Conservation (phyloP, 116 monocot species). For the Zostera marina region DNA sequence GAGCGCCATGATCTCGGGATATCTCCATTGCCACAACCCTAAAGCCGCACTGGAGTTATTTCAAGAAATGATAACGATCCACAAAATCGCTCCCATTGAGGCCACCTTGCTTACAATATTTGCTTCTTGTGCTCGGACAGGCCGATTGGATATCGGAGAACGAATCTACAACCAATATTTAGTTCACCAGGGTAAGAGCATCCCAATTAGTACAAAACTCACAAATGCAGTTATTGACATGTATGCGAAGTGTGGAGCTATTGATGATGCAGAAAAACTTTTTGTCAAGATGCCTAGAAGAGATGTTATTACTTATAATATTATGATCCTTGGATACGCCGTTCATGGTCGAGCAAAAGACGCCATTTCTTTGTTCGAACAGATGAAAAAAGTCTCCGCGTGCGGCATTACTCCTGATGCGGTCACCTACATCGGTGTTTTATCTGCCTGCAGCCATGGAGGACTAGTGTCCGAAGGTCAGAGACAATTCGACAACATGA, state of each 20-base stretch:
- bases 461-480: constrained; percentile 38
- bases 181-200: neutral
- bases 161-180: constrained; percentile 21
- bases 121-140: constrained; percentile 62
- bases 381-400: neutral
- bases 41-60: constrained; percentile 39
- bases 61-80: constrained; percentile 22
- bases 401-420: constrained; percentile 15
- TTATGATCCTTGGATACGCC: constrained; percentile 29
- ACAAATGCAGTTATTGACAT: constrained; percentile 40
- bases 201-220: constrained; percentile 7
- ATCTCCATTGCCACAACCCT: constrained; percentile 30
- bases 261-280: constrained; percentile 12
- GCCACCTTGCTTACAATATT: constrained; percentile 50
- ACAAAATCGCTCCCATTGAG: constrained; percentile 35
- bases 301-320: constrained; percentile 20
- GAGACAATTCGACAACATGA: constrained; percentile 33
- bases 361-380: constrained; percentile 24
- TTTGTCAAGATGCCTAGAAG: constrained; percentile 1
- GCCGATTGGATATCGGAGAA: constrained; percentile 48
- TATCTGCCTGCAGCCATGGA: constrained; percentile 49
- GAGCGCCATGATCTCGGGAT: constrained; percentile 58
- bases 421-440: constrained; percentile 42
- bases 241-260: constrained; percentile 30
- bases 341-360: constrained; percentile 19